A percentile compares a stretch with the other conserved stretches of the same genome.
These are phyloP conservation scores for Pseudogymnoascus sp. DNA, from an alignment of 2,329 filamentous ascomycete species.

Conservation along the genomic window DNA sequence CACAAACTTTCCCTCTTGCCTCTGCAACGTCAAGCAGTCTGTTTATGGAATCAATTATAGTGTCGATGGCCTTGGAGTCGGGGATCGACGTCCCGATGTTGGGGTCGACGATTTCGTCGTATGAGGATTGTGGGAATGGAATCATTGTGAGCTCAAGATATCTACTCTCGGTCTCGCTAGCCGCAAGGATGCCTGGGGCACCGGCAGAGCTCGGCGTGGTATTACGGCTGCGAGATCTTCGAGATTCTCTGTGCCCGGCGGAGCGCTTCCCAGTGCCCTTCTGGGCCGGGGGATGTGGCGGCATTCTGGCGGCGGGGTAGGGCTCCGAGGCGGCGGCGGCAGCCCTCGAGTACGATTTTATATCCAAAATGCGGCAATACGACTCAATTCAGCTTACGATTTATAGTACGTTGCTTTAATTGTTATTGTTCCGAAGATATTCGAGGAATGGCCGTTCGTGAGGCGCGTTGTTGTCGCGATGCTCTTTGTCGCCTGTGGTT, in stretches of 20 bases:
- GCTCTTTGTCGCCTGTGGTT: constrained; percentile 6
- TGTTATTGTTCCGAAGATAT: neutral
- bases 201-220: constrained; percentile 55
- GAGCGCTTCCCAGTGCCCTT: constrained; percentile 60
- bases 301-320: constrained; percentile 37
- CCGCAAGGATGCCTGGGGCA: constrained; percentile 36
- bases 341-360: neutral
- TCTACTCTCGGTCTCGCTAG: constrained; percentile 47
- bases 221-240: constrained; percentile 65
- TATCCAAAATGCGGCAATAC: neutral
- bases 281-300: constrained; percentile 48
- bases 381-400: neutral
- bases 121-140: constrained; percentile 49
- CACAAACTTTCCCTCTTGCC: constrained; percentile 57
- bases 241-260: constrained; percentile 44
- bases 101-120: constrained; percentile 63
- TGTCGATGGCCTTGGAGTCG: constrained; percentile 54
- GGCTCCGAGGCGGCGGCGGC: neutral
- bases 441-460: neutral
- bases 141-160: constrained; percentile 59
- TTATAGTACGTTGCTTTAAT: neutral
- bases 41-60: constrained; percentile 56
- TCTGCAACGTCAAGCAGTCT: constrained; percentile 59
- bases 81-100: constrained; percentile 50
- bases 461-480: constrained; percentile 3